Conservation (phyloP, 2,329 filamentous ascomycete genomes). For the Aspergillus hortae region DNA sequence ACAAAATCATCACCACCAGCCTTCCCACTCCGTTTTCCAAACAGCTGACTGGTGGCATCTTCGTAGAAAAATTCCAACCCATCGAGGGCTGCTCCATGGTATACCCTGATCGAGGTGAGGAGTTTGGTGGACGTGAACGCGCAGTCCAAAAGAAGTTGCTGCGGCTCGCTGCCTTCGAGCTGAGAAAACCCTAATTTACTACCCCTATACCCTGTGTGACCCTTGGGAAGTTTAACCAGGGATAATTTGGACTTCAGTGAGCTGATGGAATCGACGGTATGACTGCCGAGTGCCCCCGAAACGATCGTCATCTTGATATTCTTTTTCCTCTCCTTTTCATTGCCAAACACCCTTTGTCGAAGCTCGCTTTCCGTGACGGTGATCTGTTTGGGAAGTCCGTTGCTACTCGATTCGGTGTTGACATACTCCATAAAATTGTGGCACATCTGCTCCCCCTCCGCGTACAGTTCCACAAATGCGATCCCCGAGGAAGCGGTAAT, state of each 20-base stretch:
- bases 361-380: conserved; percentile 72
- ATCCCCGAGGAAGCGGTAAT: conserved; percentile 78
- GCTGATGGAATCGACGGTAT: conserved; percentile 74
- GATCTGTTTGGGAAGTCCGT: conserved; percentile 66
- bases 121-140: conserved; percentile 66
- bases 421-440: conserved; percentile 77
- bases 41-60: conserved; percentile 76
- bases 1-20: conserved; percentile 69
- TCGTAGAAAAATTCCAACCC: conserved; percentile 93
- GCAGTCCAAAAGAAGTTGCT: conserved; percentile 73
- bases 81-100: conserved; percentile 72
- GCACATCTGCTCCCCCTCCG: conserved; percentile 76
- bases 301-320: conserved; percentile 68
- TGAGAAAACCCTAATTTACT: conserved; percentile 69
- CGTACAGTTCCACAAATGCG: conserved; percentile 78
- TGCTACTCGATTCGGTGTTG: conserved; percentile 55
- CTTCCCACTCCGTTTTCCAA: conserved; percentile 76
- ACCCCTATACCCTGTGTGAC: conserved; percentile 71
- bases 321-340: conserved; percentile 63
- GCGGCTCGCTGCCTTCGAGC: conserved; percentile 65
- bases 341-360: conserved; percentile 66
- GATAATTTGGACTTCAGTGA: conserved; percentile 68
- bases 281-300: conserved; percentile 69
- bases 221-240: conserved; percentile 69
- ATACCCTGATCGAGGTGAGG: conserved; percentile 70